These are phyloP conservation scores for Lepraria neglecta DNA, from an alignment of 495 filamentous ascomycete genomes.

Conservation along the genomic window DNA sequence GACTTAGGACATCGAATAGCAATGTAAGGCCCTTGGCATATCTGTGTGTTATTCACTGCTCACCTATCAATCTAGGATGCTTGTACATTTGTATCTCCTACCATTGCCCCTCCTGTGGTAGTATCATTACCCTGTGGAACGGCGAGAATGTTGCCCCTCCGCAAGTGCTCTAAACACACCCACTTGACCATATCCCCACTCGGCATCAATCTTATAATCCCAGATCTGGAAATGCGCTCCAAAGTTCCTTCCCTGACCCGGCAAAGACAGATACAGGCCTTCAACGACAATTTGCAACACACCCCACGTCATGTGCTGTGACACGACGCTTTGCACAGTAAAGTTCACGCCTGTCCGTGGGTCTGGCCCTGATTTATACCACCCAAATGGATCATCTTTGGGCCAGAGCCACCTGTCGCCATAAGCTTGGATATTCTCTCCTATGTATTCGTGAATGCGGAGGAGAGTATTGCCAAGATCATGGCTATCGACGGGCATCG, in stretches of 20 bases:
- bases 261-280: slow-evolving; percentile 8
- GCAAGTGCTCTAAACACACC: neutral
- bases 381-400: slow-evolving; percentile 12
- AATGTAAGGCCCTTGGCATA: neutral
- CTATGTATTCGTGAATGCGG: neutral
- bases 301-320: neutral
- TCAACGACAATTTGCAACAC: neutral
- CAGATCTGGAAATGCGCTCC: neutral
- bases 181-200: slow-evolving; percentile 10
- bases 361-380: neutral
- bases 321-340: neutral
- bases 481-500: neutral
- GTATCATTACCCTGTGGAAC: neutral
- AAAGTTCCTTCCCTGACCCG: neutral
- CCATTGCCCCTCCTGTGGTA: neutral
- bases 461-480: slow-evolving; percentile 1
- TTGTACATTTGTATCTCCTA: neutral
- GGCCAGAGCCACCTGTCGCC: slow-evolving; percentile 3
- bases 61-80: neutral
- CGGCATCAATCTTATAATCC: neutral
- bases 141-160: neutral
- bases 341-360: neutral
- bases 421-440: neutral
- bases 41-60: neutral
- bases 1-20: neutral